Conservation (phyloP, 2,329 filamentous ascomycete species). For the Phoma sp. region DNA sequence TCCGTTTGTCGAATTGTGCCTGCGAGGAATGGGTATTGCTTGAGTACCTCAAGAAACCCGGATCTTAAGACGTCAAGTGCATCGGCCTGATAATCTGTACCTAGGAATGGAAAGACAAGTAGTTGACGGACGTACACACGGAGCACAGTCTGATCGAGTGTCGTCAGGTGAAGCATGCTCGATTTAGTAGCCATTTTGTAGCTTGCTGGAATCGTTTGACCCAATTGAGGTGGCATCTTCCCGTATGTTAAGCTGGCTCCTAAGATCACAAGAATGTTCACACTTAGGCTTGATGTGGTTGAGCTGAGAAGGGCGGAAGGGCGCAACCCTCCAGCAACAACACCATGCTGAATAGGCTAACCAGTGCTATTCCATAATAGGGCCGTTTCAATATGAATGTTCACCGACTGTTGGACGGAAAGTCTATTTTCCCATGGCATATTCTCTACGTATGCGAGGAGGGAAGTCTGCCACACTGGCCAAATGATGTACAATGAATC, state of each 20-base stretch:
- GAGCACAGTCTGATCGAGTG: constrained; percentile 5
- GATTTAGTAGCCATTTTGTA: neutral
- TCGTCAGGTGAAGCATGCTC: neutral
- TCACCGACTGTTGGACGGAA: no score
- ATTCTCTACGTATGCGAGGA: neutral
- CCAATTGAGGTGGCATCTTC: no score
- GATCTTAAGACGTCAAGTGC: neutral
- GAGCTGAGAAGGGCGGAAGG: constrained; percentile 5
- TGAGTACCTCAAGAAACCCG: neutral
- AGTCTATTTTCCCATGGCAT: neutral
- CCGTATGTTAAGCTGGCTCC: no score
- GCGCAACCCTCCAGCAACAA: neutral
- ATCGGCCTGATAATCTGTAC: neutral
- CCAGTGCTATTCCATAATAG: no score
- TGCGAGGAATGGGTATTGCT: constrained; percentile 9
- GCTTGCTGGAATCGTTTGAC: neutral
- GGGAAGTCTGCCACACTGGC: no score
- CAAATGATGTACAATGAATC: no score
- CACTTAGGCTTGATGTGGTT: neutral
- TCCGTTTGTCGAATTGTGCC: constrained; percentile 1
- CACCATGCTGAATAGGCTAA: no score
- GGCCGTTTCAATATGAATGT: no score
- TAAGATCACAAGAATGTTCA: no score
- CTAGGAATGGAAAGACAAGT: constrained; percentile 6
- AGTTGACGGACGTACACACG: constrained; percentile 12